Conservation (phyloP, 208 protist genomes). For the Acanthamoeba healyi region DNA sequence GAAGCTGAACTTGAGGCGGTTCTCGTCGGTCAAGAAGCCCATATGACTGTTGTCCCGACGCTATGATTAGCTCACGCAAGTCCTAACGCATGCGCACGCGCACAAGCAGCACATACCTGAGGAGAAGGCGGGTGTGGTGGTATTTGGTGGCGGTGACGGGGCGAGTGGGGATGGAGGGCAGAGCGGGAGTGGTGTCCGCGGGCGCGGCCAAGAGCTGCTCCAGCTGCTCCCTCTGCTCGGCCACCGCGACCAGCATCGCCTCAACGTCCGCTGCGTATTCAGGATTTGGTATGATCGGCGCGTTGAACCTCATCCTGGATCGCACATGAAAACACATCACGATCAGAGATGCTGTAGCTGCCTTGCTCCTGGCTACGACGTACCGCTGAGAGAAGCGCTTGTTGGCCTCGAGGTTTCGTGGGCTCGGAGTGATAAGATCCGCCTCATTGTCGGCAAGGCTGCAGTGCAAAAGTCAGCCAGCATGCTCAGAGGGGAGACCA, state of each 20-base stretch:
- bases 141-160: constrained; percentile 67
- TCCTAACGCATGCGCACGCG: neutral
- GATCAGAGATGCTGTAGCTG: too few relatives aligned
- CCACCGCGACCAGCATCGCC: constrained; percentile 42
- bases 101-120: neutral
- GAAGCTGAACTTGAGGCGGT: constrained; percentile 81
- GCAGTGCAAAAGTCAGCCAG: too few relatives aligned
- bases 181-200: neutral
- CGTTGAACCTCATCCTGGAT: constrained; percentile 74
- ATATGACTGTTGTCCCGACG: constrained; percentile 80
- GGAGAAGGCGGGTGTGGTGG: constrained; percentile 60
- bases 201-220: neutral
- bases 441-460: constrained; percentile 43
- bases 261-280: constrained; percentile 47
- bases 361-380: too few relatives aligned
- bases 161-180: neutral
- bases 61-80: constrained; percentile 70
- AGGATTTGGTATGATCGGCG: constrained; percentile 52
- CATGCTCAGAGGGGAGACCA: neutral
- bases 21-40: constrained; percentile 85
- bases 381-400: constrained; percentile 44
- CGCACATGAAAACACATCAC: too few relatives aligned
- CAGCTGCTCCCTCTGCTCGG: constrained; percentile 28
- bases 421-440: neutral
- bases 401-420: constrained; percentile 1